Conservation (phyloP, 352 stramenopile genomes). For the Phytopythium vexans region DNA sequence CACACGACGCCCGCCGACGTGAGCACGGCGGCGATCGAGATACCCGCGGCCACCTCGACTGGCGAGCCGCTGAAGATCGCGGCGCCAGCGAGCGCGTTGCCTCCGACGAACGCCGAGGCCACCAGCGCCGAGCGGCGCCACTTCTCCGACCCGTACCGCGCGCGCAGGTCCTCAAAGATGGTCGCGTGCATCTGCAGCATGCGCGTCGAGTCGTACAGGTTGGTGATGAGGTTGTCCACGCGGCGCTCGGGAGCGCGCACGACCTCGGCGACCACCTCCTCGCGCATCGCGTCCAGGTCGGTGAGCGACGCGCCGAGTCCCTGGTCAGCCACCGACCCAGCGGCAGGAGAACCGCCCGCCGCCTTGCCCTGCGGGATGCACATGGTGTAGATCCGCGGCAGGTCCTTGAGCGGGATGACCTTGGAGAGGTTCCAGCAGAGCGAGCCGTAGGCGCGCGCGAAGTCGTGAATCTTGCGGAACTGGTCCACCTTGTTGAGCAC, state of each 20-base stretch:
- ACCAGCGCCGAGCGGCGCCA: slow-evolving; percentile 75
- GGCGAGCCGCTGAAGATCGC: slow-evolving; percentile 76
- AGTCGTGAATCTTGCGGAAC: slow-evolving; percentile 99
- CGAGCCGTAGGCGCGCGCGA: slow-evolving; percentile 97
- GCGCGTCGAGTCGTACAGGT: slow-evolving; percentile 91
- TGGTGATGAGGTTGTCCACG: slow-evolving; percentile 99
- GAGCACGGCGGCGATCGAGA: slow-evolving; percentile 77
- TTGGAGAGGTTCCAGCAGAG: slow-evolving; percentile 99
- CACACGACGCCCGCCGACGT: slow-evolving; percentile 85
- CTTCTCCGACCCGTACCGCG: slow-evolving; percentile 76
- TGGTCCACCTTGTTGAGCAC: slow-evolving; percentile 99
- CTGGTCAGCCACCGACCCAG: slow-evolving; percentile 23
- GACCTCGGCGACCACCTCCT: slow-evolving; percentile 98
- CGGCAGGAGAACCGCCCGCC: slow-evolving; percentile 33
- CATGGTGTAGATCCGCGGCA: slow-evolving; percentile 99
- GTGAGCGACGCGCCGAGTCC: slow-evolving; percentile 79
- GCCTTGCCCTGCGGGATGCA: slow-evolving; percentile 92
- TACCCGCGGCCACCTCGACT: slow-evolving; percentile 76
- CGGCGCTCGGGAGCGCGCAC: slow-evolving; percentile 96
- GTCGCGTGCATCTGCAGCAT: slow-evolving; percentile 96
- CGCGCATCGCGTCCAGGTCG: slow-evolving; percentile 94
- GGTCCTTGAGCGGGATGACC: slow-evolving; percentile 99
- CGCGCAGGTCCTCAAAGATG: slow-evolving; percentile 79
- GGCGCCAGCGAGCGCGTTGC: slow-evolving; percentile 71
- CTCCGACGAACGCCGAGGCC: slow-evolving; percentile 55